These are phyloP conservation scores for Ascochyta rabiei DNA, from an alignment of 2,329 filamentous ascomycete species.

Conservation along the genomic window DNA sequence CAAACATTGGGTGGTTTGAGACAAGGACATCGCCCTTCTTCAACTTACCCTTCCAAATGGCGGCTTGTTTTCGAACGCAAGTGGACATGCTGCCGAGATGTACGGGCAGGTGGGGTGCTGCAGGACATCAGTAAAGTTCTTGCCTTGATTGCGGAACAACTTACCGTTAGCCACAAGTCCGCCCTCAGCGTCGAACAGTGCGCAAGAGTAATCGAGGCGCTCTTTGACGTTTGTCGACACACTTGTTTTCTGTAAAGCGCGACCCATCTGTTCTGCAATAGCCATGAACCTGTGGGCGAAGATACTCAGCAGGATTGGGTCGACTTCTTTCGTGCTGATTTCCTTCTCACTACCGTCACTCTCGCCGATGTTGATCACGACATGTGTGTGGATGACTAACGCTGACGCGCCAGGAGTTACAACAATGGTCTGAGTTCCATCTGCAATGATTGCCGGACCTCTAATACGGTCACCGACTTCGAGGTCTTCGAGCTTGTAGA, in stretches of 20 bases:
- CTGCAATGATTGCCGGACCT: slow-evolving; percentile 85
- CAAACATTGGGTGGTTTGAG: slow-evolving; percentile 83
- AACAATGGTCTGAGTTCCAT: slow-evolving; percentile 90
- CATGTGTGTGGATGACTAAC: slow-evolving; percentile 81
- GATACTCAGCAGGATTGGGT: slow-evolving; percentile 78
- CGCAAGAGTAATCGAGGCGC: slow-evolving; percentile 81
- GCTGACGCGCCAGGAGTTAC: slow-evolving; percentile 80
- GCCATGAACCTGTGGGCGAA: slow-evolving; percentile 86
- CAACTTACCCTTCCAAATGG: slow-evolving; percentile 79
- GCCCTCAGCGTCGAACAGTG: slow-evolving; percentile 76
- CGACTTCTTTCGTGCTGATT: slow-evolving; percentile 63
- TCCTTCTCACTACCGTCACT: slow-evolving; percentile 56
- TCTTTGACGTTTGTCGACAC: slow-evolving; percentile 84
- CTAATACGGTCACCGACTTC: slow-evolving; percentile 72
- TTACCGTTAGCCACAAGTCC: slow-evolving; percentile 74
- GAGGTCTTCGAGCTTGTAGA: slow-evolving; percentile 82
- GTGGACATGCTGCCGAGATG: slow-evolving; percentile 87
- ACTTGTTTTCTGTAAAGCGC: slow-evolving; percentile 78
- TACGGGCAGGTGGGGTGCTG: slow-evolving; percentile 77
- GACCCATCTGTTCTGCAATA: slow-evolving; percentile 84
- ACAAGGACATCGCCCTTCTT: slow-evolving; percentile 82
- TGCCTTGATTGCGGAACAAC: background rate
- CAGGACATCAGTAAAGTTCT: slow-evolving; percentile 13
- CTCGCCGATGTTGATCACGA: slow-evolving; percentile 81
- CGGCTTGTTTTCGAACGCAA: slow-evolving; percentile 76